Conservation (phyloP, 2,329 filamentous ascomycete species). For the Epichloe aotearoae region DNA sequence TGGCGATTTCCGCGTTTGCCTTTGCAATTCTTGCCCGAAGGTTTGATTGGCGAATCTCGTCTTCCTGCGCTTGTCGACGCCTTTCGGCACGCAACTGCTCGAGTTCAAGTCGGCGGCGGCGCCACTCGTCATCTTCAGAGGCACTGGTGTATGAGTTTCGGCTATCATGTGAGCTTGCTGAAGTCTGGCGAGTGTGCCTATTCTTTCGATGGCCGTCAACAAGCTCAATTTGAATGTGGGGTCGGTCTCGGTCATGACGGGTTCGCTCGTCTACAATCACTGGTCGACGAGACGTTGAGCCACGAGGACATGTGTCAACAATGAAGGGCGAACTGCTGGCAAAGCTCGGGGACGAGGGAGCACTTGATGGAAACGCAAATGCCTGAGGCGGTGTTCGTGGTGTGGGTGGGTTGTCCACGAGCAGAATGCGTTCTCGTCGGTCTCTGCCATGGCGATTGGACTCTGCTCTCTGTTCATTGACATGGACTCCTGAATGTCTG, state of each 20-base stretch:
- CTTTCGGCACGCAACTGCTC: constrained; percentile 13
- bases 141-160: constrained; percentile 17
- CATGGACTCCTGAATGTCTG: constrained; percentile 23
- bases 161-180: constrained; percentile 23
- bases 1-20: constrained; percentile 29
- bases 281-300: constrained; percentile 17
- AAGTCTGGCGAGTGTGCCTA: constrained; percentile 6
- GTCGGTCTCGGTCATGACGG: constrained; percentile 8
- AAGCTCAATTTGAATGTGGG: constrained; percentile 25
- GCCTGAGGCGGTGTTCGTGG: constrained; percentile 33
- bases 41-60: constrained; percentile 11
- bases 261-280: constrained; percentile 26
- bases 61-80: constrained; percentile 11
- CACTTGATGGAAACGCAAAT: constrained; percentile 25
- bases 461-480: constrained; percentile 25
- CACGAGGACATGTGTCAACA: constrained; percentile 13
- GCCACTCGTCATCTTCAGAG: constrained; percentile 15
- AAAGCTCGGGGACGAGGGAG: constrained; percentile 24
- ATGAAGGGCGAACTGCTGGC: constrained; percentile 12
- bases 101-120: constrained; percentile 12
- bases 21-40: constrained; percentile 21
- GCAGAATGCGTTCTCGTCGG: constrained; percentile 27
- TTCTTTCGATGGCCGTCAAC: constrained; percentile 15
- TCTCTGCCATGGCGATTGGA: constrained; percentile 17
- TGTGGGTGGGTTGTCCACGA: constrained; percentile 31